Evolutionary conservation across 306 rosid genomes (phyloP), one percentile per base, ranked within the genome.

Genomic region (Vigna mungo): DNA sequence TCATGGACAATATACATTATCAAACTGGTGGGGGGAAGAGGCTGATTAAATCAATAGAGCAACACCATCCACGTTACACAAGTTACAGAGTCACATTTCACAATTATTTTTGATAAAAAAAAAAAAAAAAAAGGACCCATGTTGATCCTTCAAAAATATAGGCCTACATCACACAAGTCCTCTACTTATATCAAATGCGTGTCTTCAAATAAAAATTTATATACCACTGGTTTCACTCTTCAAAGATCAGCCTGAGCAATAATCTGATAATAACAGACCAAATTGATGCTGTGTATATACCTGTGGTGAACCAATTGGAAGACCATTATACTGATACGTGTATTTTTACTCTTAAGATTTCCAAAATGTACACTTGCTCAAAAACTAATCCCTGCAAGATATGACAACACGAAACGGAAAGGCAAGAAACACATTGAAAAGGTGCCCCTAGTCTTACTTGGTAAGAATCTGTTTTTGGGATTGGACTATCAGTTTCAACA

Each of bases 401-500:
- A 46, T 39, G 41, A 21, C 64, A 68, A 11, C 37, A 68, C 17
- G 56, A 80, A 44, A 83, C 48, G 30, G 27, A 58, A 72, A 16
- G 72, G n/a, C 43, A 18, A 75, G 66, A 34, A 74, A 70, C 48
- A 79, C 7, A 34, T n/a, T 60, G 62, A 58, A 55, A 32, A 46
- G 21, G 9, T 56, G 55, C 15, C 36, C 34, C 27, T 16, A 7
- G 75, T 77, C 89, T 79, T 79, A 87, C 98, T 84, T 89, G 91
- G 23, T 53, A 54, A 71, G 88, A 85, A 82, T 85, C 84, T 80
- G 86, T 81, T 71, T 87, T 84, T 60, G 89, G 81, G 37, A 86
- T 85, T 46, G 85, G 77, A 55, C 87, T 78, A 83, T 90, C 92
- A 47, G 86, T 84, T 88, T 83, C 86, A 10, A 73, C 84, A 3